A percentile compares a stretch with the other conserved stretches of the same genome.
phyloP scores from a whole-genome alignment of 2,329 filamentous ascomycete species.

The Corynespora cassiicola region DNA sequence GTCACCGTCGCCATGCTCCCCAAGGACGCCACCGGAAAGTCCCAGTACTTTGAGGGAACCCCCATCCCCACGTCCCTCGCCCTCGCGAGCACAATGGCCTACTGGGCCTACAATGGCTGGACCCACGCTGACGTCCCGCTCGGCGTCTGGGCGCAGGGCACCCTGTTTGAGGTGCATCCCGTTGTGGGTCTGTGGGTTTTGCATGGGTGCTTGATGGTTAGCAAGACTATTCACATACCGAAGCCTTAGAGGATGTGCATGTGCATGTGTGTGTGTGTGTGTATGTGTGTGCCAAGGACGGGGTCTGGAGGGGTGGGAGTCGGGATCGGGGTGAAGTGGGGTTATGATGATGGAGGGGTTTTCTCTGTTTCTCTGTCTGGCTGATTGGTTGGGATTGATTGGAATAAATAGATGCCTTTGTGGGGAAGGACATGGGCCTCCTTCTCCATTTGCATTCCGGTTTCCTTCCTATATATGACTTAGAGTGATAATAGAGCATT shows the following conservation, averaged over 20 bases:
- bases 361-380: too few relatives aligned
- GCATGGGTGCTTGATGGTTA: conserved; percentile 95
- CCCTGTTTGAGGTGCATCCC: conserved; percentile 82
- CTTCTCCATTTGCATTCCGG: too few relatives aligned
- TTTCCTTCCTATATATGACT: too few relatives aligned
- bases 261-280: too few relatives aligned
- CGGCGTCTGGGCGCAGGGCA: conserved; percentile 72
- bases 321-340: too few relatives aligned
- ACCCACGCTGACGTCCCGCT: conserved; percentile 79
- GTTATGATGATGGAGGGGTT: too few relatives aligned
- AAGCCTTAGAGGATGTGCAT: conserved; percentile 71
- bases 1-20: conserved; percentile 89
- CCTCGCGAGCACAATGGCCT: conserved; percentile 84
- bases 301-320: too few relatives aligned
- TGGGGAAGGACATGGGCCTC: too few relatives aligned
- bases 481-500: too few relatives aligned
- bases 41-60: conserved; percentile 94
- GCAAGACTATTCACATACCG: conserved; percentile 91
- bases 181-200: conserved; percentile 79
- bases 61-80: conserved; percentile 90
- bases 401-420: too few relatives aligned
- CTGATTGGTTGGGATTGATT: too few relatives aligned
- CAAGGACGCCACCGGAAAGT: conserved; percentile 91
- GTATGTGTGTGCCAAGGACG: too few relatives aligned
- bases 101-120: conserved; percentile 84